phyloP scores from a whole-genome alignment of 2,329 filamentous ascomycete genomes.

The Ophiostoma populinum region DNA sequence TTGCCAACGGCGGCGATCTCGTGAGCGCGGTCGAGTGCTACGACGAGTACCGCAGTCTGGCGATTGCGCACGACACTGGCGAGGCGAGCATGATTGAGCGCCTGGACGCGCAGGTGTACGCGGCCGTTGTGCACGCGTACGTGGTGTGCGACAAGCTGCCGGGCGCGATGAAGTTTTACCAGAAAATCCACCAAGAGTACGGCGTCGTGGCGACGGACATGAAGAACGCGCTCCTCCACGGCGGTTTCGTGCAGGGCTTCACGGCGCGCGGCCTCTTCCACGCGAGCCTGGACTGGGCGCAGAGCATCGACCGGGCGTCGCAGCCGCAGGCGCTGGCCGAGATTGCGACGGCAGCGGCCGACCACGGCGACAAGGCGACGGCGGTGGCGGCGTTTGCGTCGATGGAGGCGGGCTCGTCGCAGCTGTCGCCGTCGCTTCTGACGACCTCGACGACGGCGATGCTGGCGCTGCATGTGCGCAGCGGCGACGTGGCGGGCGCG shows the following conservation, averaged over 20 bases:
- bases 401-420: too few relatives aligned
- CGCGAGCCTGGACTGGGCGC: slow-evolving; percentile 59
- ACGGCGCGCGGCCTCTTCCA: slow-evolving; percentile 51
- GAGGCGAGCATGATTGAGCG: slow-evolving; percentile 50
- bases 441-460: slow-evolving; percentile 33
- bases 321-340: slow-evolving; percentile 49
- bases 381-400: slow-evolving; percentile 50
- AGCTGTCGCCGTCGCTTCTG: slow-evolving; percentile 44
- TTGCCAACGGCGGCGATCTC: slow-evolving; percentile 65
- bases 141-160: slow-evolving; percentile 63
- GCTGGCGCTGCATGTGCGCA: slow-evolving; percentile 70
- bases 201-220: slow-evolving; percentile 42
- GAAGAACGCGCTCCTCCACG: slow-evolving; percentile 52
- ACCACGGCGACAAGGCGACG: slow-evolving; percentile 52
- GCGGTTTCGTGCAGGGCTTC: slow-evolving; percentile 66
- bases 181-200: slow-evolving; percentile 53
- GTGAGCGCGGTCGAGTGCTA: slow-evolving; percentile 85
- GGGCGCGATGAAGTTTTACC: slow-evolving; percentile 70
- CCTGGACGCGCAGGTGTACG: slow-evolving; percentile 72
- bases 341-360: slow-evolving; percentile 64
- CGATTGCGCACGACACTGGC: slow-evolving; percentile 69
- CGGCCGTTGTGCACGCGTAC: slow-evolving; percentile 81
- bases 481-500: slow-evolving; percentile 61
- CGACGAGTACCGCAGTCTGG: slow-evolving; percentile 79
- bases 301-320: slow-evolving; percentile 40